Evolutionary conservation across 2,329 filamentous ascomycete genomes (phyloP).

Genomic region (Drechslera avenae): DNA sequence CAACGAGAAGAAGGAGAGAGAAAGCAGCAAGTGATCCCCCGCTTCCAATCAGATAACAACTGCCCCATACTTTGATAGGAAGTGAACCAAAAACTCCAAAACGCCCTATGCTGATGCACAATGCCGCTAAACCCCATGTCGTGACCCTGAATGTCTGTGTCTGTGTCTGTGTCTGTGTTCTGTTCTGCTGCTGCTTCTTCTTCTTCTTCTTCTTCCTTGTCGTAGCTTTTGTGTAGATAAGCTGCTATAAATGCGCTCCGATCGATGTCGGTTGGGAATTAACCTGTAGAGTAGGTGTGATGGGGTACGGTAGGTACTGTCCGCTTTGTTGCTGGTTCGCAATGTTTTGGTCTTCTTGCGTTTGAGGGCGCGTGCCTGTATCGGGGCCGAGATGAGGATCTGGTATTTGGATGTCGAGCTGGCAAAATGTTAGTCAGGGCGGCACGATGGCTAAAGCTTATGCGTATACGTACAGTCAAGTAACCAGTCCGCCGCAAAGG

Average conservation of each 20-base stretch:
- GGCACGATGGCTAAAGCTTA: not conserved
- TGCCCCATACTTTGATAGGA: too few species aligned
- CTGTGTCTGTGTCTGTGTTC: not conserved
- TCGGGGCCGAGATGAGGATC: constrained; percentile 70
- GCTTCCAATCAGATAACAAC: not conserved
- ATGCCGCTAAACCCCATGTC: constrained; percentile 7
- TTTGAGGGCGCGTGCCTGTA: constrained; percentile 33
- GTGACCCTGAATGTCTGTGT: not conserved
- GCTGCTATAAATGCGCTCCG: constrained; percentile 22
- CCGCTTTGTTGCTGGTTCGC: constrained; percentile 20
- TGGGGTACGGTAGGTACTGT: constrained; percentile 29
- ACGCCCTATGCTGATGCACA: constrained; percentile 8
- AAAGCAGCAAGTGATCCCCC: not conserved
- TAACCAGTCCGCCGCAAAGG: constrained; percentile 83
- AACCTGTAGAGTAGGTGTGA: constrained; percentile 40
- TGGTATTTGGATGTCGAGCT: constrained; percentile 82
- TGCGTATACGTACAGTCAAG: constrained; percentile 68
- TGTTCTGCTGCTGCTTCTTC: not conserved
- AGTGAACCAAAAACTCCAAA: constrained; percentile 11
- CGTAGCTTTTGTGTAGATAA: not conserved
- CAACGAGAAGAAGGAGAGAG: not conserved
- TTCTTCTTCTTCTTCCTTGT: not conserved
- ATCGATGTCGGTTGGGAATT: constrained; percentile 33
- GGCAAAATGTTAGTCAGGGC: not conserved
- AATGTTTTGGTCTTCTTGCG: constrained; percentile 29